Evolutionary conservation across 345 rosid genomes (phyloP).

Genomic region (Brassica incana): DNA sequence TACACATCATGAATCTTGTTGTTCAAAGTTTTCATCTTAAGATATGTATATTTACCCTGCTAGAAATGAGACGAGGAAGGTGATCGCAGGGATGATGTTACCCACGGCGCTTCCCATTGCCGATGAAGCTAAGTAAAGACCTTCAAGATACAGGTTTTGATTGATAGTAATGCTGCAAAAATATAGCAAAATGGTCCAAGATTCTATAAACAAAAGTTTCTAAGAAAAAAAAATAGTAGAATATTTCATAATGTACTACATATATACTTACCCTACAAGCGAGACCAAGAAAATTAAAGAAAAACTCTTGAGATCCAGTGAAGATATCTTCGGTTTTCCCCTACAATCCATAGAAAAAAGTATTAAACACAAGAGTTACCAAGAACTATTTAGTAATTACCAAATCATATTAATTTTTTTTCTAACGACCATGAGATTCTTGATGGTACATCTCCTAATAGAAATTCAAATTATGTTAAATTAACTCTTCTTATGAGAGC

Average conservation of each 20-base stretch:
- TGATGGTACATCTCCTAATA: not conserved
- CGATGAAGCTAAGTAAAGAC: conserved; percentile 44
- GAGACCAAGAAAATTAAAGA: conserved; percentile 43
- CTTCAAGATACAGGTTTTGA: conserved; percentile 46
- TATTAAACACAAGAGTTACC: not conserved
- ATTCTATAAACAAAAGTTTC: not conserved
- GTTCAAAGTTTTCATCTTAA: not conserved
- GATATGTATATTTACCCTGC: conserved; percentile 25
- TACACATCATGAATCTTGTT: not conserved
- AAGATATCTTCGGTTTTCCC: conserved; percentile 28
- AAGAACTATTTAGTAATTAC: not conserved
- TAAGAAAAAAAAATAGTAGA: not conserved
- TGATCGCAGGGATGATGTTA: conserved; percentile 46
- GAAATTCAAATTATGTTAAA: not conserved
- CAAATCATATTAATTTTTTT: not conserved
- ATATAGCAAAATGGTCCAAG: not conserved
- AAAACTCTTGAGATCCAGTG: conserved; percentile 41
- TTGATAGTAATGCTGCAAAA: conserved; percentile 40
- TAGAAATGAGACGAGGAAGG: conserved; percentile 42
- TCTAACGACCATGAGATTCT: not conserved
- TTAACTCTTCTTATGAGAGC: not conserved
- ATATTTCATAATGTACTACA: not conserved
- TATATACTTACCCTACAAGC: conserved; percentile 40
- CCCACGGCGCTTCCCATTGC: conserved; percentile 47
- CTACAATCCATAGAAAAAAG: conserved; percentile 10